These are phyloP conservation scores for Vitis hybrid DNA, from an alignment of 177 flowering plant genomes.

Conservation along the genomic window DNA sequence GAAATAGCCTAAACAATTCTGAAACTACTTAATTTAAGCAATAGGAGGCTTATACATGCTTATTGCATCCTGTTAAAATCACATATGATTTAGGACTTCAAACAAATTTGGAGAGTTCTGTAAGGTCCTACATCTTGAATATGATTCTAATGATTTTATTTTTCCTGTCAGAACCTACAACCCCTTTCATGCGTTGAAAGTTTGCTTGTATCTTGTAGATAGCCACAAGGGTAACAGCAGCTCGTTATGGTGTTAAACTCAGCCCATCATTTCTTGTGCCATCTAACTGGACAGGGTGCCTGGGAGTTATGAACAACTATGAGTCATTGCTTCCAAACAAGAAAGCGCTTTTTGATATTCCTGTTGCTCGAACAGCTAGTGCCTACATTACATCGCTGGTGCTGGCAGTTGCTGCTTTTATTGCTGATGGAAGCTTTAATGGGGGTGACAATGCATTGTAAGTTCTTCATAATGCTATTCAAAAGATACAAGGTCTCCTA, in stretches of 20 bases:
- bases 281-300: constrained; percentile 98
- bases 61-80: too few species aligned
- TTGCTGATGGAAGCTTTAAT: constrained; percentile 91
- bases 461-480: constrained; percentile 23
- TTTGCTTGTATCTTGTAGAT: constrained; percentile 45
- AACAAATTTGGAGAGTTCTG: not conserved
- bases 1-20: too few species aligned
- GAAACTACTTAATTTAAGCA: too few species aligned
- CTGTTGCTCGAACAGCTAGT: constrained; percentile 93
- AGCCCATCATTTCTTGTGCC: constrained; percentile 96
- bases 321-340: constrained; percentile 89
- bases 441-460: constrained; percentile 98
- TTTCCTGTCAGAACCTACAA: not conserved
- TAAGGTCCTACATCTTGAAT: not conserved
- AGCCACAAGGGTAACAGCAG: constrained; percentile 83
- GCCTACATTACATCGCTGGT: constrained; percentile 88
- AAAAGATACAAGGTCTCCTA: not conserved
- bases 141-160: too few species aligned
- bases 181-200: not conserved
- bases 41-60: too few species aligned
- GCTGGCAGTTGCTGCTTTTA: constrained; percentile 82
- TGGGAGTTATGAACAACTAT: constrained; percentile 93
- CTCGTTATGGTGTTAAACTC: constrained; percentile 81
- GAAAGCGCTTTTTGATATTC: constrained; percentile 92
- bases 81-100: not conserved